Evolutionary conservation across 2,329 filamentous ascomycete genomes (phyloP).

Genomic region (Daldinia sp.): DNA sequence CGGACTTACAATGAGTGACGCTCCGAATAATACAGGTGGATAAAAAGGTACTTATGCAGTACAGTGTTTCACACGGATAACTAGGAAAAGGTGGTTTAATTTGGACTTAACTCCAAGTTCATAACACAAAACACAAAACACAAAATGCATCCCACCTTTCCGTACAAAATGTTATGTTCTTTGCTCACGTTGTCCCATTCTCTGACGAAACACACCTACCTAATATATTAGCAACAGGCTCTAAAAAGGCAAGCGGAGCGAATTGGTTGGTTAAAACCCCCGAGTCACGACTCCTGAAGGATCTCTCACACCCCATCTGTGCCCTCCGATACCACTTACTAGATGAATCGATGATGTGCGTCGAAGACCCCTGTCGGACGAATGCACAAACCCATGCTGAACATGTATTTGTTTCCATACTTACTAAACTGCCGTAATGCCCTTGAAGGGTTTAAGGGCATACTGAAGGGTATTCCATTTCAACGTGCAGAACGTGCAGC

Average conservation of each 20-base stretch:
- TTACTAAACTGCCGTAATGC: conserved; percentile 1
- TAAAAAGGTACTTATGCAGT: conserved; percentile 5
- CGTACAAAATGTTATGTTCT: too few species aligned
- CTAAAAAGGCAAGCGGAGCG: conserved; percentile 17
- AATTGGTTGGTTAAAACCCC: conserved; percentile 17
- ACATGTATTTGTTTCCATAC: conserved; percentile 10
- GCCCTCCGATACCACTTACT: conserved; percentile 30
- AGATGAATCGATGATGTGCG: conserved; percentile 36
- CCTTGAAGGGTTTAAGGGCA: not conserved
- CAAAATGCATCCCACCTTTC: not conserved
- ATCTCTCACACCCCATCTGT: conserved; percentile 33
- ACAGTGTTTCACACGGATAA: conserved; percentile 15
- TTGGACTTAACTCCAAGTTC: conserved; percentile 9
- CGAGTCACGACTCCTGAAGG: conserved; percentile 32
- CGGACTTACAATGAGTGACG: conserved; percentile 16
- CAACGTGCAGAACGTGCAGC: conserved; percentile 7
- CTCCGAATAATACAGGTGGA: conserved; percentile 1
- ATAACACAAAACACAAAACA: not conserved
- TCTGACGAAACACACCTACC: conserved; percentile 8
- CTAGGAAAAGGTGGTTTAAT: not conserved
- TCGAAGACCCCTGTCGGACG: conserved; percentile 19
- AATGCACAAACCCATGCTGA: conserved; percentile 8
- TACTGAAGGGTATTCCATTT: conserved; percentile 5
- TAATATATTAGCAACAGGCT: conserved; percentile 15
- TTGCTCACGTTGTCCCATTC: not conserved